Conservation (phyloP, 2,329 filamentous ascomycete species). For the Monilinia fructigena region DNA sequence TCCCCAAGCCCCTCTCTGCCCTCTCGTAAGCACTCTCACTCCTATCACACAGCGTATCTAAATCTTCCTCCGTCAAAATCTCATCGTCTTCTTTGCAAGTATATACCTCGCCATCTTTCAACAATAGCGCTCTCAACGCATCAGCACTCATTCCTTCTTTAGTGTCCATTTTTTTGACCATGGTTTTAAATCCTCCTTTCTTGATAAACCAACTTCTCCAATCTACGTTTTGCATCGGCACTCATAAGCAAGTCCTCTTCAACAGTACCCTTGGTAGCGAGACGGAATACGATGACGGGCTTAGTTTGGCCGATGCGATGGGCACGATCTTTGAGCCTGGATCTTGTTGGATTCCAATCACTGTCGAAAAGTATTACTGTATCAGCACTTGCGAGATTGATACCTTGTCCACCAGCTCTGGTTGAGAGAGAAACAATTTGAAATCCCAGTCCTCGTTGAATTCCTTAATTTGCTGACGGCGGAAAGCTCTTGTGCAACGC, state of each 20-base stretch:
- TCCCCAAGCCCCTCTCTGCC: conserved; percentile 76
- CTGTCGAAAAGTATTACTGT: conserved; percentile 90
- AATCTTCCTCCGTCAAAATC: conserved; percentile 71
- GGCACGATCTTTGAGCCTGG: conserved; percentile 88
- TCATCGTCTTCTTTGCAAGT: conserved; percentile 58
- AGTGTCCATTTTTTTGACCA: conserved; percentile 61
- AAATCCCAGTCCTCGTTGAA: conserved; percentile 67
- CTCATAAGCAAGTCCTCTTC: conserved; percentile 84
- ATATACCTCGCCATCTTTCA: conserved; percentile 70
- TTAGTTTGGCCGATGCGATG: conserved; percentile 92
- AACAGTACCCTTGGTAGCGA: conserved; percentile 89
- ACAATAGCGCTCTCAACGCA: conserved; percentile 58
- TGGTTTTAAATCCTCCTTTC: conserved; percentile 78
- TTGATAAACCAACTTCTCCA: conserved; percentile 93
- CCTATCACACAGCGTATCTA: conserved; percentile 74
- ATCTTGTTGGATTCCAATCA: conserved; percentile 96
- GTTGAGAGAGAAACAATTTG: conserved; percentile 88
- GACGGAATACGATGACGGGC: conserved; percentile 88
- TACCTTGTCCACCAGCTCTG: conserved; percentile 88
- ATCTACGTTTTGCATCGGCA: conserved; percentile 84
- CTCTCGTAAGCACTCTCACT: conserved; percentile 62
- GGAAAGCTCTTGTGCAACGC: conserved; percentile 72
- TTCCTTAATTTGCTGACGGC: conserved; percentile 66
- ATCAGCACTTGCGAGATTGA: conserved; percentile 88
- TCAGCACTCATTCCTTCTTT: conserved; percentile 55